Base-by-base conservation (phyloP, 2,329 filamentous ascomycete species). In the Fusarium irregulare region DNA sequence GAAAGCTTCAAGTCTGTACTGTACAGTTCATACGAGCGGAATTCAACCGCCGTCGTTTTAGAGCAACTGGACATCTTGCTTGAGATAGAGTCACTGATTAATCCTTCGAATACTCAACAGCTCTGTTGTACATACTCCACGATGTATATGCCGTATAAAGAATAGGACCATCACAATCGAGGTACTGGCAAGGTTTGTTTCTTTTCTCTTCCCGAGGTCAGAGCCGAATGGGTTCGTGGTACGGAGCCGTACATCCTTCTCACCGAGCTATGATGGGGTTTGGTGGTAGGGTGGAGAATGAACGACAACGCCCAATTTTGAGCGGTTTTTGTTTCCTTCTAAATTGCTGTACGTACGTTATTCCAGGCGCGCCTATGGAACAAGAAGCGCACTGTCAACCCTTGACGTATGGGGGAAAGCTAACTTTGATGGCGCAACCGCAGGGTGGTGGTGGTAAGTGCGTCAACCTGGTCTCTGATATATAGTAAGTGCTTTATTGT, bases 291-390 rank as follows among this genome's bases (percentile, higher is more conserved):
- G 44, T 37, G 63, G 56, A 21, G 28, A 41, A 44, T 53, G 44
- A 54, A 42, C 34, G 37, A 45, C 41, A 60, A 57, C 47, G 46
- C 56, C 47, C 25, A 42, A 49, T 20, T 54, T 48, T 57, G 60
- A 66, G 57, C 68, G 57, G 67, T 62, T 66, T 60, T 73, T 45
- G 34, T 59, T 50, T 46, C 46, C 58, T 54, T 37, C 10, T 37
- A 37, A 54, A n/a, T 55, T 57, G 54, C 44, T 70, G 27, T 32
- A 60, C 20, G 28, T 42, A 37, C 56, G 46, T 56, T 27, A 23
- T 21, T 44, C 60, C 68, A 74, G 72, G 70, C 62, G 72, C 70
- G 63, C 70, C 72, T 74, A 71, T 74, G 60, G 64, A 66, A 56
- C 54, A 47, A 50, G 53, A 28, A 25, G 49, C 48, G 32, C 46